Evolutionary conservation across 208 protist species (phyloP).

Genomic region (Tritrichomonas foetus): DNA sequence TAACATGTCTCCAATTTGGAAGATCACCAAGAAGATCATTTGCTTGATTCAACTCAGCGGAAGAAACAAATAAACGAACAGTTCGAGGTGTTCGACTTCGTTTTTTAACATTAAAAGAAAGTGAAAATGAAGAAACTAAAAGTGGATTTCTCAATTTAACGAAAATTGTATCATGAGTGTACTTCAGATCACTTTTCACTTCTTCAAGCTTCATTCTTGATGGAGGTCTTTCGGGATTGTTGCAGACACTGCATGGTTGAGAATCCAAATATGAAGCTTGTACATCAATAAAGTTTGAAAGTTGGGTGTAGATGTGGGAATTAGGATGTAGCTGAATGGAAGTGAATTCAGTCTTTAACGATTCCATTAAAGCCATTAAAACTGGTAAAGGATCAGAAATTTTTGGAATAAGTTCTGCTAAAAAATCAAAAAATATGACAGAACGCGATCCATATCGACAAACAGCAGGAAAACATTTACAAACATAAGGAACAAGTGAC

Average conservation of each 20-base stretch:
- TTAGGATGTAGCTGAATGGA: background rate
- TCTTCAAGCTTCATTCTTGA: background rate
- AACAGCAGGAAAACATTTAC: background rate
- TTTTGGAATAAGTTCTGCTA: background rate
- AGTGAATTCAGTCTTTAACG: background rate
- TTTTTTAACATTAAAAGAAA: background rate
- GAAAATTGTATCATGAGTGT: background rate
- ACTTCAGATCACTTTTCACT: background rate
- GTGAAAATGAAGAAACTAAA: background rate
- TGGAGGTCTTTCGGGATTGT: background rate
- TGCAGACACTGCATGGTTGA: conserved; percentile 15
- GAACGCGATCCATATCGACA: background rate
- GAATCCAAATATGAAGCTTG: background rate
- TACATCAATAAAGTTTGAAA: background rate
- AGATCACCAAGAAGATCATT: background rate
- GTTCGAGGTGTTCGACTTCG: background rate
- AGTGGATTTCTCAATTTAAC: conserved; percentile 8
- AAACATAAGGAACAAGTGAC: background rate
- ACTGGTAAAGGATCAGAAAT: background rate
- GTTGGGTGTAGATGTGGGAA: background rate
- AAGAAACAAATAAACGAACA: background rate
- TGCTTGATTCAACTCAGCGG: background rate
- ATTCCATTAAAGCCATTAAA: background rate
- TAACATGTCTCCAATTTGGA: background rate
- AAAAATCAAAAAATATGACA: background rate